Evolutionary conservation across 2,329 filamentous ascomycete species (phyloP), one percentile per base, ranked within the genome.

Genomic region (Scedosporium apiospermum): DNA sequence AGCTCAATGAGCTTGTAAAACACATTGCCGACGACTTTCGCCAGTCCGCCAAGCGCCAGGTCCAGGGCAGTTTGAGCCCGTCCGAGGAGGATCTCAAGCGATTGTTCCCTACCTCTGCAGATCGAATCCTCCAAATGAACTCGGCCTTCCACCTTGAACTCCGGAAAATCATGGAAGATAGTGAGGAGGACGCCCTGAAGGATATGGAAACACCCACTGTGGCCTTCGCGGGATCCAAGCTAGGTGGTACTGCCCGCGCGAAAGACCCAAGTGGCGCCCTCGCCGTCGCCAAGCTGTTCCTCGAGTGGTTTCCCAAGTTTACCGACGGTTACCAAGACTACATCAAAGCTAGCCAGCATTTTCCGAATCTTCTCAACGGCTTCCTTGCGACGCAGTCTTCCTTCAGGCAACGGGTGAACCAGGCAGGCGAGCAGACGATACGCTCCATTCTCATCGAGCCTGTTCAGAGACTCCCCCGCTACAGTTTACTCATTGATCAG

Each of bases 401-500:
- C 69, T 93, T 96, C 71, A 88, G 89, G 2, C 88, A 89, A 67
- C 82, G 90, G 57, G 85, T 97, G 3, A 85, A 90, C 61, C 86
- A 93, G 66, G 89, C 89, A 2, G 93, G 95, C 62, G 95, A 98
- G 73, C 95, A 99, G 76, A 85, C 87, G 63, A 83, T 98, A 62
- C 92, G 91, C 58, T 98, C 95, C 3, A 84, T 95, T 65, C 82
- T 99, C 62, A 99, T 99, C 72, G 95, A 99, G 74, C 95, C 95
- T 2, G 93, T 99, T 0, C 95, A 99, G 74, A 84, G 95, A 61
- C 82, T 99, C 61, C 95, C 95, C 27, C 88, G 95, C 27, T 99
- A 99, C 76, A 97, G 91, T 70, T 80, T 99, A 42, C 88, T 98
- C 71, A 98, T 99, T 68, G 95, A 99, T 76, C 93, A 96, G 70